Base-by-base conservation (phyloP, 1,139 yeast species). In the Candida tropicalis region DNA sequence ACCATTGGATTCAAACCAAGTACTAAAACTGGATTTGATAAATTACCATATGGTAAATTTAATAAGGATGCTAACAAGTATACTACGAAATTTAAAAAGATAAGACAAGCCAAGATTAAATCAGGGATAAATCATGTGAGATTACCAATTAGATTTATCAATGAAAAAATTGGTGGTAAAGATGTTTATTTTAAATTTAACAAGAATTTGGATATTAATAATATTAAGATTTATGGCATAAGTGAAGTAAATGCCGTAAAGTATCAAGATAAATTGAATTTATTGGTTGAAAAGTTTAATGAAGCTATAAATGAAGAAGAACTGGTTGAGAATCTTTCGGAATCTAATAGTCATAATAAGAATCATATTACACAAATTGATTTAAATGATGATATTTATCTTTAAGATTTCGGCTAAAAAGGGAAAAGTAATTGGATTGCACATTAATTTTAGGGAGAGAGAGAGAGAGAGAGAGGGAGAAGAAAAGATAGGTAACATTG, bases 211-310 rank as follows among this genome's bases (percentile, higher is more conserved):
- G 33, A 5, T 22, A 23, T 62, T 3, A 47, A 46, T 4, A 61
- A 59, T 39, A 35, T 73, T 24, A 65, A 68, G 50, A 73, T 64
- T 0, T 72, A 66, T 48, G 79, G 79, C 2, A 62, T 72, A 16
- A 63, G 63, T 36, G 74, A 70, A 45, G 53, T 56, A 35, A 56
- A 62, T 45, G 55, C 70, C 10, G 60, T 58, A 44, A 63, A 58
- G 43, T 60, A 63, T 42, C 48, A 47, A 17, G 55, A 62, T 27
- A 63, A 65, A 27, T 56, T 66, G 38, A 59, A 59, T 5, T 43
- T 55, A 36, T 38, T 66, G 39, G 46, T 63, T 20, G 62, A 59
- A 32, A 33, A 42, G 18, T 46, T 51, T 24, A 54, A 52, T 32
- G 49, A 53, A 9, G 35, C 35, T 11, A 31, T 31, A 6, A 18